phyloP scores from a whole-genome alignment of 2,329 filamentous ascomycete genomes.

The Hirsutella rhossiliensis region DNA sequence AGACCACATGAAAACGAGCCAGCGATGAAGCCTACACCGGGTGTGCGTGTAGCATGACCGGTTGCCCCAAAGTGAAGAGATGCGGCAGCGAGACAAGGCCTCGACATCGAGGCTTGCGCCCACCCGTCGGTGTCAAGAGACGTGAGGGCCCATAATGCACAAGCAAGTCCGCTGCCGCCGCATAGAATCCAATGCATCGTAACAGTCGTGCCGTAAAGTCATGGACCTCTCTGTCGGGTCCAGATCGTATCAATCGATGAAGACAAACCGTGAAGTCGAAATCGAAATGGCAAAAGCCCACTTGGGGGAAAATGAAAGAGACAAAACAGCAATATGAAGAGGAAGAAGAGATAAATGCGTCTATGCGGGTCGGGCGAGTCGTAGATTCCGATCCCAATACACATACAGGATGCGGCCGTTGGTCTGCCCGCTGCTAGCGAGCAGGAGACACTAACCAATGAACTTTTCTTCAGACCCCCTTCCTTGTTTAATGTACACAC shows the following conservation, averaged over 20 bases:
- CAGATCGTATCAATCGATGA: neutral
- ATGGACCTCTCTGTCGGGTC: neutral
- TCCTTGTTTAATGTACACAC: constrained; percentile 23
- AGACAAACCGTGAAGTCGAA: constrained; percentile 1
- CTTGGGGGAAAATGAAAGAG: constrained; percentile 9
- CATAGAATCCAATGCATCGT: constrained; percentile 7
- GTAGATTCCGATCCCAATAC: constrained; percentile 18
- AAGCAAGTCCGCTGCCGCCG: neutral
- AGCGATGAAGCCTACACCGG: no score
- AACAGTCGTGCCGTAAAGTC: constrained; percentile 10
- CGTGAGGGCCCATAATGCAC: no score
- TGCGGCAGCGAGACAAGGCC: no score
- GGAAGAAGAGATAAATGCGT: constrained; percentile 12
- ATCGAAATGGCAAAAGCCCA: constrained; percentile 6
- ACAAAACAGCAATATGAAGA: constrained; percentile 9
- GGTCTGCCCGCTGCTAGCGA: constrained; percentile 5
- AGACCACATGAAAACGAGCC: no score
- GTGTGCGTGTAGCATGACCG: no score
- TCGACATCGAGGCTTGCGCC: no score
- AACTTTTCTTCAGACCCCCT: constrained; percentile 10
- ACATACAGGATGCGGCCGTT: constrained; percentile 16
- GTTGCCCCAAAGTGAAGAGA: no score
- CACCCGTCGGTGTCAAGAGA: no score
- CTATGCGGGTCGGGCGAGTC: constrained; percentile 13
- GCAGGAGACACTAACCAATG: constrained; percentile 1